A percentile compares a stretch with the other conserved stretches of the same genome.
These are phyloP conservation scores for Nakazawaea molendinolei DNA, from an alignment of 805 yeast species.

Conservation along the genomic window DNA sequence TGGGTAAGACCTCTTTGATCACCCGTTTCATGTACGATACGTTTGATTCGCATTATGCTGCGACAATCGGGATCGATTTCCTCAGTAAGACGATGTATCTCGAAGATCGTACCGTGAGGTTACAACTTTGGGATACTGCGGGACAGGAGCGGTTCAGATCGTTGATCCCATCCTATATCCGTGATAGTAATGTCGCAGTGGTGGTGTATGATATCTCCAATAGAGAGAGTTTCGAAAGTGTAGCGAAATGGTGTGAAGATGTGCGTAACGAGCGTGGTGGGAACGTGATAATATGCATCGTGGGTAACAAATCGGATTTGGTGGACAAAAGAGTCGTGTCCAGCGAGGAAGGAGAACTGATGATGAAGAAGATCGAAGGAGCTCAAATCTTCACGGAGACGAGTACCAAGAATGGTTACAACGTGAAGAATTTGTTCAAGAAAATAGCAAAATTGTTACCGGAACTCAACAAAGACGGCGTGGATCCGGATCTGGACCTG, in stretches of 20 bases:
- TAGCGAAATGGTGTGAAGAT: constrained; percentile 90
- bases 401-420: constrained; percentile 90
- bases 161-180: constrained; percentile 88
- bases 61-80: constrained; percentile 96
- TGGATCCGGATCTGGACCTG: constrained; percentile 7
- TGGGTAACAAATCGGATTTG: constrained; percentile 88
- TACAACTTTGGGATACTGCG: constrained; percentile 97
- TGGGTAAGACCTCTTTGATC: constrained; percentile 92
- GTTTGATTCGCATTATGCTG: constrained; percentile 92
- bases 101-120: constrained; percentile 90
- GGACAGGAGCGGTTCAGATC: constrained; percentile 96
- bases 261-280: constrained; percentile 88
- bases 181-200: constrained; percentile 97
- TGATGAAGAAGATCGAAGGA: constrained; percentile 56
- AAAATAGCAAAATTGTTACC: constrained; percentile 89
- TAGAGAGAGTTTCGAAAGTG: constrained; percentile 74
- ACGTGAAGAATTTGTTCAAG: constrained; percentile 83
- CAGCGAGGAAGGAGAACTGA: constrained; percentile 75
- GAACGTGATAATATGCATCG: constrained; percentile 82
- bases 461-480: constrained; percentile 42
- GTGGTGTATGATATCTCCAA: constrained; percentile 91
- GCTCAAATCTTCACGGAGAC: constrained; percentile 87
- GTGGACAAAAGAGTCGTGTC: constrained; percentile 76
- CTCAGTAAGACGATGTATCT: constrained; percentile 89
- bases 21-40: constrained; percentile 98